Percentiles rank a stretch among this genome's conserved stretches.
phyloP scores from a whole-genome alignment of 1,284 basidiomycete species.

The Ceratobasidium sp. region DNA sequence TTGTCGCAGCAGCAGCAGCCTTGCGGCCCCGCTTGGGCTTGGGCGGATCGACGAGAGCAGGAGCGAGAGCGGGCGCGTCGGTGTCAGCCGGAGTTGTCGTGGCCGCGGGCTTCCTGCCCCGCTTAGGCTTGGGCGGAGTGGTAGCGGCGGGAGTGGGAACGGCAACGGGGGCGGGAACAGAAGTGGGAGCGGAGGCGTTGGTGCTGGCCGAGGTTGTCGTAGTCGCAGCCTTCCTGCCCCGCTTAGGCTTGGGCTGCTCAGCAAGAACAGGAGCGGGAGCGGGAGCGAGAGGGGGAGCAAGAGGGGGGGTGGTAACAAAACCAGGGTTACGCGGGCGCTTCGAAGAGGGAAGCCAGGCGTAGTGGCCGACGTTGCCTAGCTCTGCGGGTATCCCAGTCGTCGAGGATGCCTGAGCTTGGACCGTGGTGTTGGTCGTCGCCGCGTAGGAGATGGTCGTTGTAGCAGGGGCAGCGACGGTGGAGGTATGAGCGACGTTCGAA shows the following conservation, averaged over 20 bases:
- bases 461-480: neutral
- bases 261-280: too few species aligned
- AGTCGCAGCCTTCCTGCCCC: too few species aligned
- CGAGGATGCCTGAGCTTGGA: neutral
- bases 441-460: neutral
- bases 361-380: neutral
- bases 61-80: neutral
- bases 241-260: too few species aligned
- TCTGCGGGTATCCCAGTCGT: neutral
- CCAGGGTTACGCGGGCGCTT: neutral
- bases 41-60: neutral
- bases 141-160: neutral
- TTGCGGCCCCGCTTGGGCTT: neutral
- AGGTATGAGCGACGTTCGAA: neutral
- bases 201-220: too few species aligned
- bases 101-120: neutral
- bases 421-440: neutral
- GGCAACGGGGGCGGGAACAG: too few species aligned
- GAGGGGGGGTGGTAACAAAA: too few species aligned
- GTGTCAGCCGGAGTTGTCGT: neutral
- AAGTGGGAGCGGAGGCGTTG: too few species aligned
- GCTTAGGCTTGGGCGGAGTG: neutral
- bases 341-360: neutral
- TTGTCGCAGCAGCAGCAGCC: neutral
- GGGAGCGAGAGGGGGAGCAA: neutral